These are phyloP conservation scores for Lithohypha guttulata DNA, from an alignment of 2,329 filamentous ascomycete species.

Conservation along the genomic window DNA sequence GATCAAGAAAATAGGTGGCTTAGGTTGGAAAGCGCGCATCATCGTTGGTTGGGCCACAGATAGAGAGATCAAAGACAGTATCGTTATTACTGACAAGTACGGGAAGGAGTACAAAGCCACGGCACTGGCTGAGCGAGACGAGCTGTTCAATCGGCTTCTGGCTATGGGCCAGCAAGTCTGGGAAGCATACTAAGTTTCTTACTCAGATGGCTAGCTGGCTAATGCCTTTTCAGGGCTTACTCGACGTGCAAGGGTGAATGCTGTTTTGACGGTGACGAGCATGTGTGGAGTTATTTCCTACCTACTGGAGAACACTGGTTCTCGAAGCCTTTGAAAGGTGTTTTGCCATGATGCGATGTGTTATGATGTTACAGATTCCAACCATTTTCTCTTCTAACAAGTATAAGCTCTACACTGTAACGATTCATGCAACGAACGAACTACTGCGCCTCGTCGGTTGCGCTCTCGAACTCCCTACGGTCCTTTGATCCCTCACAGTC, in stretches of 20 bases:
- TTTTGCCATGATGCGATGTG: too few species aligned
- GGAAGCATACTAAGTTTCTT: conserved; percentile 54
- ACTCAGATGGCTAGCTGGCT: not conserved
- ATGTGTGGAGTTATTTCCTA: too few species aligned
- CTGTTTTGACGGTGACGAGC: conserved; percentile 2
- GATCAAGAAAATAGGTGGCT: conserved; percentile 66
- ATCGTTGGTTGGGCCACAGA: conserved; percentile 70
- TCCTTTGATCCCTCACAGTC: too few species aligned
- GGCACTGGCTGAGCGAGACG: conserved; percentile 60
- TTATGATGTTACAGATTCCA: too few species aligned
- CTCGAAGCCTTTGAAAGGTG: too few species aligned
- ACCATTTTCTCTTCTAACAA: too few species aligned
- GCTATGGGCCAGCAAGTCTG: conserved; percentile 73
- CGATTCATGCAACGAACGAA: too few species aligned
- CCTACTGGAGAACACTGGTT: too few species aligned
- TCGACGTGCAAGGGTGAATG: not conserved
- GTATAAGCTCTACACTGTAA: too few species aligned
- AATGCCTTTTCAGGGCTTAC: not conserved
- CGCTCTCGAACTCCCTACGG: too few species aligned
- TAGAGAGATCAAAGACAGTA: conserved; percentile 62
- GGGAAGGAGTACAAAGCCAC: conserved; percentile 52
- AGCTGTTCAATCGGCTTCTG: conserved; percentile 69
- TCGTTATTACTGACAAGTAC: conserved; percentile 53
- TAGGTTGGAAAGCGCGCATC: conserved; percentile 77
- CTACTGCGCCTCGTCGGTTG: too few species aligned